phyloP scores from a whole-genome alignment of 306 rosid species.

The Inga oerstediana region DNA sequence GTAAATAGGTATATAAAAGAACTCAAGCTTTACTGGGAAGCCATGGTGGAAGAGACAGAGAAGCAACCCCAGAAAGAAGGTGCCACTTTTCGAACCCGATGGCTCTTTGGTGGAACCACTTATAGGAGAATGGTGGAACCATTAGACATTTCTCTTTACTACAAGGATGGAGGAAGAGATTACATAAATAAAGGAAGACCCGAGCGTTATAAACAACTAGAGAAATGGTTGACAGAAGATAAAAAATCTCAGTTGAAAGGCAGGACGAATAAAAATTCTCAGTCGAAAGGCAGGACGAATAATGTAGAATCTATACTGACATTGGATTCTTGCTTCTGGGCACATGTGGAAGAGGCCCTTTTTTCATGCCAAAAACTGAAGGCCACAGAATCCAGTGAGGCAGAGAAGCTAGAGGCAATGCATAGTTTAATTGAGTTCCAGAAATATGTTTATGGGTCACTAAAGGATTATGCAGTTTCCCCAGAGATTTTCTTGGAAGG shows the following conservation, averaged over 20 bases:
- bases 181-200: constrained; percentile 36
- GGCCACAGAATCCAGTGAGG: not conserved
- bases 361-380: not conserved
- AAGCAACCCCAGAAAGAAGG: not conserved
- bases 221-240: constrained; percentile 40
- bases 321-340: not conserved
- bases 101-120: not conserved
- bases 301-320: not conserved
- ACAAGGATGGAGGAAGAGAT: constrained; percentile 4
- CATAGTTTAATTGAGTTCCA: constrained; percentile 46
- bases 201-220: constrained; percentile 40
- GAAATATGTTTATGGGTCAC: constrained; percentile 38
- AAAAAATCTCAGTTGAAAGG: not conserved
- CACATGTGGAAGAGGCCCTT: not conserved
- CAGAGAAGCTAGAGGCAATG: constrained; percentile 21
- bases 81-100: not conserved
- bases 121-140: not conserved
- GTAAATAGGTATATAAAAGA: constrained; percentile 12
- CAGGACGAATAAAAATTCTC: no score
- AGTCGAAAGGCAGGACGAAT: no score
- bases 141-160: constrained; percentile 52
- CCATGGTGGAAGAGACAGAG: constrained; percentile 47
- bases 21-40: constrained; percentile 51
- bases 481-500: constrained; percentile 61
- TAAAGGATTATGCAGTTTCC: constrained; percentile 47